Evolutionary conservation across 352 stramenopile species (phyloP).

Genomic region (Peronospora farinosa): DNA sequence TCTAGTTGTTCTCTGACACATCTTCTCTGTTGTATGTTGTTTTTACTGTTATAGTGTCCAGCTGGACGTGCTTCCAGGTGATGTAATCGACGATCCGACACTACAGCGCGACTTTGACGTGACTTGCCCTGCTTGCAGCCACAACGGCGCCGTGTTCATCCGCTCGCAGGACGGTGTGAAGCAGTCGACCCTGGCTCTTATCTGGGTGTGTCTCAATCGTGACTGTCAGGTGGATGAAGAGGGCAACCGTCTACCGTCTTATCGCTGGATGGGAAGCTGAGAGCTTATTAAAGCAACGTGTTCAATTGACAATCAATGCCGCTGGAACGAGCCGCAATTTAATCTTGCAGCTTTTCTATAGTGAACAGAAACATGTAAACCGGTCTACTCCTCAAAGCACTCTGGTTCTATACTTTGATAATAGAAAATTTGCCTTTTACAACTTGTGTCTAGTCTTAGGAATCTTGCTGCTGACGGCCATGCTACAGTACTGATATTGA

Average conservation of each 20-base stretch:
- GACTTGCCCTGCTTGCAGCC: slow-evolving; percentile 64
- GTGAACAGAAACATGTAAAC: slow-evolving; percentile 6
- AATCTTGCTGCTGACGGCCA: too few relatives aligned
- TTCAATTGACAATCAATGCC: neutral
- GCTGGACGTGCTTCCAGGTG: slow-evolving; percentile 75
- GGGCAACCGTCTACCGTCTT: slow-evolving; percentile 75
- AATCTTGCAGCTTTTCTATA: slow-evolving; percentile 1
- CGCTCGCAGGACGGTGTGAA: slow-evolving; percentile 85
- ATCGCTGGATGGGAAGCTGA: slow-evolving; percentile 78
- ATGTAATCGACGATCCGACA: slow-evolving; percentile 85
- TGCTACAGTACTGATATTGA: too few relatives aligned
- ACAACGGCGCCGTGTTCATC: slow-evolving; percentile 84
- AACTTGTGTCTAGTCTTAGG: too few relatives aligned
- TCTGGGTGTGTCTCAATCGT: slow-evolving; percentile 86
- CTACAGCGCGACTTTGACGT: slow-evolving; percentile 86
- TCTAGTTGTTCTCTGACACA: neutral
- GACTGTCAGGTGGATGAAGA: slow-evolving; percentile 84
- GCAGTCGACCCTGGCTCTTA: slow-evolving; percentile 79
- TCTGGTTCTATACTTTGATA: neutral
- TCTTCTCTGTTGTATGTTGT: slow-evolving; percentile 4
- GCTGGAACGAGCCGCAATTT: neutral
- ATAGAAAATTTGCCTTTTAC: neutral
- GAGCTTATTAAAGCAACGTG: neutral
- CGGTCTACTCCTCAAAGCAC: neutral
- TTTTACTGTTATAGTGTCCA: slow-evolving; percentile 46